Base-by-base conservation (phyloP, 2,329 filamentous ascomycete genomes). In the Bipolaris gigantea region DNA sequence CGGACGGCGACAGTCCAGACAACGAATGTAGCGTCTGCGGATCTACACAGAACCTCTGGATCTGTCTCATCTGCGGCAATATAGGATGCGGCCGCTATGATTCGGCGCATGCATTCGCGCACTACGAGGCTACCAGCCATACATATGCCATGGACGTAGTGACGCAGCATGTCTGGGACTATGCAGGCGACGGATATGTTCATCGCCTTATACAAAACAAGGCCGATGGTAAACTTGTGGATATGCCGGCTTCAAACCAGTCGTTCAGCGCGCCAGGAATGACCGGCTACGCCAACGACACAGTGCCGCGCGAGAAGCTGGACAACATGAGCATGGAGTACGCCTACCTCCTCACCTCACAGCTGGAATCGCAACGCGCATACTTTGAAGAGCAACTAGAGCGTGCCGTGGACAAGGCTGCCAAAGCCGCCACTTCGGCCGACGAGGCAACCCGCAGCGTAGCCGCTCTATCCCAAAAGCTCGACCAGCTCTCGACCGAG, bases 151-250 rank as follows among this genome's bases (percentile, higher is more conserved):
- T 99, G 72, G 94, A 99, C 72, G 85, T 97, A 34, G 86, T 89
- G 57, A 96, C 92, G 0, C 93, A 99, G 73, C 89, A 96, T 65
- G 92, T 99, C 1, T 99, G 94, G 94, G 94, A 99, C 75, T 99
- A 99, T 61, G 90, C 90, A 0, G 92, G 90, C 4, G 94, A 99
- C 70, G 89, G 89, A 69, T 99, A 96, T 81, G 94, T 97, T 44
- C 94, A 99, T 75, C 88, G 94, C 9, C 85, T 97, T 47, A 96
- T 99, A 51, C 89, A 96, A 61, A 91, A 92, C 69, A 96, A 97
- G 77, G 88, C 90, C 9, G 92, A 96, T 72, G 90, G 90, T 21
- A 96, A 96, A 73, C 82, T 96, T 3, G 89, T 97, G 16, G 93
- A 97, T 73, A 81, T 97, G n/a, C 90, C 92, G 0, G 82, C 83